Evolutionary conservation across 805 yeast species (phyloP), one percentile per base, ranked within the genome.

Genomic region (Candida wancherniae): DNA sequence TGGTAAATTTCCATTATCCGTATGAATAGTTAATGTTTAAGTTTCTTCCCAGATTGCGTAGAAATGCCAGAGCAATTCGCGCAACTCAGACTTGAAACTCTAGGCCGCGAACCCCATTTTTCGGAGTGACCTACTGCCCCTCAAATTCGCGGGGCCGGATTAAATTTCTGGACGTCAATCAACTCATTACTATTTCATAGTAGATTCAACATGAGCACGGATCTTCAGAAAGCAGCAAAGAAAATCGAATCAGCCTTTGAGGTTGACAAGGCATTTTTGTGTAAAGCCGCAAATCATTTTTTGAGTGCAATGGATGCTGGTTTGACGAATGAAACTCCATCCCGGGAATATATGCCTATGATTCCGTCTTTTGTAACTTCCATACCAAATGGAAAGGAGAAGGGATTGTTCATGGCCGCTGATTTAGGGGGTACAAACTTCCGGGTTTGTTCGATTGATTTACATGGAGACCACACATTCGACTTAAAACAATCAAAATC

Each of bases 391-490:
- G 98, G 98, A 25, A 68, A 73, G 28, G 98, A 90, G 55, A 68
- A 66, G 33, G 97, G 97, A 26, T 67, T 84, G 22, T 76, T 71
- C 40, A 63, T 90, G 38, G 97, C 97, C 33, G 95, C 92, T 4
- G 97, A 90, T 53, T 69, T 90, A 31, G 98, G 98, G 40, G 97
- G 97, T 29, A 88, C 97, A 36, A 88, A 92, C 57, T 86, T 90
- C 62, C 72, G 98, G 50, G 95, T 92, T 15, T 87, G 97, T 54
- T 86, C 96, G 2, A 88, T 90, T 18, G 56, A 69, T 21, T 69
- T 90, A 47, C 66, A 71, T 29, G 94, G 94, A 31, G 79, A 79
- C 50, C 85, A 84, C 44, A 79, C 90, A n/a, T 87, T 80, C 56
- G 67, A 71, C 15, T 61, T 88, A 38, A 74, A 75, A 44, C 96